Evolutionary conservation across 2,329 filamentous ascomycete genomes (phyloP).

Genomic region (Talaromyces sp.): DNA sequence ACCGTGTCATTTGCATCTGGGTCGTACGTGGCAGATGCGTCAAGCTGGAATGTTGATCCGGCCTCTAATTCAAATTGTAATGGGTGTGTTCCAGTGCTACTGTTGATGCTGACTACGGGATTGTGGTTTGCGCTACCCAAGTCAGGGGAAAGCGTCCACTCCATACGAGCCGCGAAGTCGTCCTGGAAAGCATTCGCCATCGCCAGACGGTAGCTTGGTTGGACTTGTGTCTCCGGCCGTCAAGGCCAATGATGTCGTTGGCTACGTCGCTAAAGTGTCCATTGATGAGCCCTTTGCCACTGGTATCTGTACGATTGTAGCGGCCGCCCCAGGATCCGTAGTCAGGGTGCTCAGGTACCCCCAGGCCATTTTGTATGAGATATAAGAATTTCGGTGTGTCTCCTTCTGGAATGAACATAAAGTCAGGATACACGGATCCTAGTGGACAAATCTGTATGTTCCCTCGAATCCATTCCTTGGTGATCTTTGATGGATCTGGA

Average conservation of each 20-base stretch:
- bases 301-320: conserved; percentile 26
- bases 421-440: conserved; percentile 48
- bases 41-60: neutral
- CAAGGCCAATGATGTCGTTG: conserved; percentile 36
- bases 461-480: conserved; percentile 53
- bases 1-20: neutral
- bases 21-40: conserved; percentile 1
- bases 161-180: conserved; percentile 52
- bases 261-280: conserved; percentile 11
- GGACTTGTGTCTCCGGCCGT: conserved; percentile 33
- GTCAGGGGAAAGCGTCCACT: conserved; percentile 42
- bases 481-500: conserved; percentile 50
- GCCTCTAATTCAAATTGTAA: neutral
- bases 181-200: conserved; percentile 56
- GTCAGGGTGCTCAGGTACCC: conserved; percentile 38
- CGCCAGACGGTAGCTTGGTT: conserved; percentile 55
- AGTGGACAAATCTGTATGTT: conserved; percentile 56
- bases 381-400: conserved; percentile 47
- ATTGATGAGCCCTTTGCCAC: neutral
- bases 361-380: conserved; percentile 46
- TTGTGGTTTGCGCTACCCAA: conserved; percentile 27
- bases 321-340: conserved; percentile 48
- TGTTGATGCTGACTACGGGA: conserved; percentile 16
- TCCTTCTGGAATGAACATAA: conserved; percentile 55
- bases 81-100: neutral